Percentiles rank a stretch among this genome's conserved stretches.
Conservation (phyloP, 2,329 filamentous ascomycete genomes). For the Colletotrichum theobromicola region DNA sequence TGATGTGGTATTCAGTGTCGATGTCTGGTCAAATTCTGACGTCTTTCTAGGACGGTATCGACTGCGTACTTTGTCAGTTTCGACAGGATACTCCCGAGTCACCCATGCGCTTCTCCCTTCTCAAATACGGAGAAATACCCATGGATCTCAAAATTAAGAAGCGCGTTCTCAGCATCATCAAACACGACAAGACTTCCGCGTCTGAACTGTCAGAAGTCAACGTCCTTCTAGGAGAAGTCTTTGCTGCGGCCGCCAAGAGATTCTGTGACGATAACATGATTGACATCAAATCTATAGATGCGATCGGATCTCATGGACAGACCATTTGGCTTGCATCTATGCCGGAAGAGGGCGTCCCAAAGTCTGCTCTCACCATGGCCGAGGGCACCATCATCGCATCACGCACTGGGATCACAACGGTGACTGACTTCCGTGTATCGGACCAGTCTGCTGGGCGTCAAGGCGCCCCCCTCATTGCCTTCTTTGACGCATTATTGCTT, state of each 20-base stretch:
- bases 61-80: neutral
- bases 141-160: slow-evolving; percentile 59
- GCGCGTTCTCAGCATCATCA: slow-evolving; percentile 62
- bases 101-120: slow-evolving; percentile 60
- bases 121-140: slow-evolving; percentile 62
- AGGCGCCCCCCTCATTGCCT: slow-evolving; percentile 60
- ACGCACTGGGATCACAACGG: slow-evolving; percentile 61
- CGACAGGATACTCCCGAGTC: slow-evolving; percentile 29
- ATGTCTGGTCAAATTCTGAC: too few relatives aligned
- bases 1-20: too few relatives aligned
- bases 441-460: slow-evolving; percentile 62
- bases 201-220: neutral
- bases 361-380: slow-evolving; percentile 59
- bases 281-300: slow-evolving; percentile 47
- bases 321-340: slow-evolving; percentile 63
- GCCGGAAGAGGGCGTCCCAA: slow-evolving; percentile 50
- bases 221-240: neutral
- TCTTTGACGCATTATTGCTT: slow-evolving; percentile 61
- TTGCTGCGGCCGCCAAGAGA: neutral
- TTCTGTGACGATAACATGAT: neutral
- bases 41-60: neutral
- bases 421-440: slow-evolving; percentile 63
- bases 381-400: slow-evolving; percentile 61
- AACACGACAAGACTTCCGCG: slow-evolving; percentile 43
- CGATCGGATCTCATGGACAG: slow-evolving; percentile 63